Evolutionary conservation across 75 land plant genomes (phyloP).

Genomic region (Sequoiadendron giganteum): DNA sequence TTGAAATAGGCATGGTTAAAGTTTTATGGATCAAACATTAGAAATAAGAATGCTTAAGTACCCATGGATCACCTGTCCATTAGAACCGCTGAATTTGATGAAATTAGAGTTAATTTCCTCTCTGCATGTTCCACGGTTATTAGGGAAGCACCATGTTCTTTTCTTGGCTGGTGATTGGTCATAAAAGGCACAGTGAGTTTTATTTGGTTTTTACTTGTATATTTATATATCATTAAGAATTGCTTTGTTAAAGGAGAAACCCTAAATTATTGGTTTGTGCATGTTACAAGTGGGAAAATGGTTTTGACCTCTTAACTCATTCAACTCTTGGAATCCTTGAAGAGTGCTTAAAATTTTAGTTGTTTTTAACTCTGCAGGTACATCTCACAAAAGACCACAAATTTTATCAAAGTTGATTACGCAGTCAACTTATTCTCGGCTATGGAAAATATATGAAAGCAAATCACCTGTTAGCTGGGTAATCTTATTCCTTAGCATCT

Average conservation of each 20-base stretch:
- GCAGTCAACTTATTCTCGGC: background rate
- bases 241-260: background rate
- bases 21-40: background rate
- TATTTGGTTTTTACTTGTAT: background rate
- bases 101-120: background rate
- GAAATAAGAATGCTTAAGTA: background rate
- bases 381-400: background rate
- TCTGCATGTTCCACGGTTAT: background rate
- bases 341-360: background rate
- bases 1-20: background rate
- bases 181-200: background rate
- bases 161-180: background rate
- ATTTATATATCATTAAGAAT: background rate
- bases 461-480: constrained; percentile 57
- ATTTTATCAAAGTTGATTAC: background rate
- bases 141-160: background rate
- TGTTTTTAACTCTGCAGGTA: background rate
- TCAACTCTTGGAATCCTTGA: background rate
- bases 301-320: background rate
- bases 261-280: background rate
- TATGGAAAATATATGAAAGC: constrained; percentile 33
- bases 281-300: background rate
- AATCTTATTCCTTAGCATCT: constrained; percentile 43
- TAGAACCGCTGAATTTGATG: background rate
- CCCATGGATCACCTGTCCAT: background rate